Evolutionary conservation across 2,329 filamentous ascomycete genomes (phyloP), one percentile per base, ranked within the genome.

Genomic region (Paramyrothecium roridum): DNA sequence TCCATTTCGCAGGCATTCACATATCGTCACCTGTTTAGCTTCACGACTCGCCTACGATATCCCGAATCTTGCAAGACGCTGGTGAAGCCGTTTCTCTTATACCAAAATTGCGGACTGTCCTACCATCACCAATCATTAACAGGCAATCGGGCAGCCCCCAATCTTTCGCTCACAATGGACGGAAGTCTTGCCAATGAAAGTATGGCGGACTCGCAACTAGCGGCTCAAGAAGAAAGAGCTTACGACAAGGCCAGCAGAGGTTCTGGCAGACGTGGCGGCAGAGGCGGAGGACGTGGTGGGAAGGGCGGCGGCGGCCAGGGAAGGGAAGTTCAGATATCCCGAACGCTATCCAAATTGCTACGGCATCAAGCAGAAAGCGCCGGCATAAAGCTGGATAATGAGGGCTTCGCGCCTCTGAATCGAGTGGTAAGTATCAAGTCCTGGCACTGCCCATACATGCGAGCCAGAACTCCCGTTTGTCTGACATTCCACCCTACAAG

Each of bases 361-460:
- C 69, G 83, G 33, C 83, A 86, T 59, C 81, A 84, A 71, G 83
- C 82, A 10, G 71, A 72, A 52, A 80, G 77, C 43, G 84, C 80
- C 20, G 83, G 84, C 3, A 76, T 88, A 49, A 62, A 69, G 62
- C 76, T 87, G 8, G 84, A 88, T 63, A 70, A 63, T 2, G 83
- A 85, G 64, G 86, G 86, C 0, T 88, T 76, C 66, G 85, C 83
- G 46, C 72, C 76, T 48, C 67, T 87, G 55, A 79, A 84, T 60
- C 70, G 73, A 55, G 85, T 87, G 67, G 83, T 86, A 66, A 79
- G 83, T 80, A 10, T 10, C 26, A 10, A 30, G 10, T 20, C 52
- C 53, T 52, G 40, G 11, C 46, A 37, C 40, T 56, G 48, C 52
- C 22, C 45, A 45, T 21, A 17, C 54, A 40, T 34, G 21, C 53